Base-by-base conservation (phyloP, 352 stramenopile species). In the Globisporangium abappressorium region DNA sequence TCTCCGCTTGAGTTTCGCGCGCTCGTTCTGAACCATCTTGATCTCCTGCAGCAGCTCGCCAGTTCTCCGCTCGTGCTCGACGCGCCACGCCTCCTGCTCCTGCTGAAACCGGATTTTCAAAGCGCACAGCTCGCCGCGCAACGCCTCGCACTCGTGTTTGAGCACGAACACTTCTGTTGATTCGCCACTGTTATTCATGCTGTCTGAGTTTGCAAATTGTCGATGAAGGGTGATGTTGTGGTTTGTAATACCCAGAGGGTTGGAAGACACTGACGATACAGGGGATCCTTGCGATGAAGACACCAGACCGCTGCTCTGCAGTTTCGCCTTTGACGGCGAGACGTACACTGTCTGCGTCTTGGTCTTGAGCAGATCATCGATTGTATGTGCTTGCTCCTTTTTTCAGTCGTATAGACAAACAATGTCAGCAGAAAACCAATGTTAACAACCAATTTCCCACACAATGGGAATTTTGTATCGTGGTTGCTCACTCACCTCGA, bases 351-450 rank as follows among this genome's bases (percentile, higher is more conserved):
- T 66, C 15, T 61, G 69, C 8, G 74, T 56, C 55, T 87, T 86
- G 34, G 69, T 72, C 66, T 87, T 78, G 4, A 91, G 65, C 41
- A 93, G 72, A 43, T 91, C 82, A 55, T 93, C 82, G 43, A 93
- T 93, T 26, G 85, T 93, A 53, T 91, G 81, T 54, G 82, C 83
- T 68, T 91, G 85, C 38, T 93, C 85, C 76, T 90, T 20, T 46
- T 8, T 46, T 22, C n/a, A 12, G n/a, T 47, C 28, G 8, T 49
- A 49, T 47, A 20, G 12, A n/a, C 11, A 20, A n/a, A 18, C 5
- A n/a, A 47, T n/a, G 7, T 20, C 41, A 49, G 15, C 18, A 49
- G 33, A 22, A 61, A 51, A 33, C 14, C 20, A 28, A 33, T 53
- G 24, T 47, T 85, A 57, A 43, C 11, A 55, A 38, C 7, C 20